These are phyloP conservation scores for Penicillium manginii DNA, from an alignment of 495 filamentous ascomycete species.

Conservation along the genomic window DNA sequence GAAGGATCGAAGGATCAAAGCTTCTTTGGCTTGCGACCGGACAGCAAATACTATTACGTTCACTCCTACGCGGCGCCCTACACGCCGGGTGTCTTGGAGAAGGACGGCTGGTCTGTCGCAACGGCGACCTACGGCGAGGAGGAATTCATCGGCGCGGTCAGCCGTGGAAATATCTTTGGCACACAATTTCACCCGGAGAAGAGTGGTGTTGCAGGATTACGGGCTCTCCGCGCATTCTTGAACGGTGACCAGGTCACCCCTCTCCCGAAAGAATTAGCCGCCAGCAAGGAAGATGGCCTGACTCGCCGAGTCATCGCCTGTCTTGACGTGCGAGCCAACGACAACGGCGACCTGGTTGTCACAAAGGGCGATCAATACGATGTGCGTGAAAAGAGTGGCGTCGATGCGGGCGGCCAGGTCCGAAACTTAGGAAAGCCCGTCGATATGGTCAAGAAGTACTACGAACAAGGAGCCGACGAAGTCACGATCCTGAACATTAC, in stretches of 20 bases:
- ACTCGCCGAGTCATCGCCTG: conserved; percentile 93
- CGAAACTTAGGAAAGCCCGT: conserved; percentile 96
- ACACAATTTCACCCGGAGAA: conserved; percentile 99
- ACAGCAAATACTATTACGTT: conserved; percentile 97
- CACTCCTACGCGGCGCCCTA: conserved; percentile 91
- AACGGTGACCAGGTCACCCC: conserved; percentile 59
- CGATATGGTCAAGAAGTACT: conserved; percentile 91
- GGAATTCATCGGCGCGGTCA: conserved; percentile 89
- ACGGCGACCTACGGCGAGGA: conserved; percentile 86
- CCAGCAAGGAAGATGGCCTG: conserved; percentile 61
- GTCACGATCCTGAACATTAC: conserved; percentile 98
- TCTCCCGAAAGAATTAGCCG: conserved; percentile 33
- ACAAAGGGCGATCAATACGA: conserved; percentile 99
- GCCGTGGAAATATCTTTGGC: conserved; percentile 80
- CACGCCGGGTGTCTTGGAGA: conserved; percentile 67
- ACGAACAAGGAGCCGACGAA: conserved; percentile 95
- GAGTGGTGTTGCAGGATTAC: conserved; percentile 84
- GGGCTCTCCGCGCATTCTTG: conserved; percentile 83
- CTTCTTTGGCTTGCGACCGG: conserved; percentile 75
- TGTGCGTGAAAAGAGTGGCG: conserved; percentile 83
- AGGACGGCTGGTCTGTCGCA: conserved; percentile 84
- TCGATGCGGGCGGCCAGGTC: conserved; percentile 68
- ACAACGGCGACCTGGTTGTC: conserved; percentile 91
- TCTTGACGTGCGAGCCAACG: conserved; percentile 95
- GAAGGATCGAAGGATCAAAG: conserved; percentile 49